Evolutionary conservation across 768 basidiomycete species (phyloP), one percentile per base, ranked within the genome.

Genomic region (Melanogaster broomeanus): DNA sequence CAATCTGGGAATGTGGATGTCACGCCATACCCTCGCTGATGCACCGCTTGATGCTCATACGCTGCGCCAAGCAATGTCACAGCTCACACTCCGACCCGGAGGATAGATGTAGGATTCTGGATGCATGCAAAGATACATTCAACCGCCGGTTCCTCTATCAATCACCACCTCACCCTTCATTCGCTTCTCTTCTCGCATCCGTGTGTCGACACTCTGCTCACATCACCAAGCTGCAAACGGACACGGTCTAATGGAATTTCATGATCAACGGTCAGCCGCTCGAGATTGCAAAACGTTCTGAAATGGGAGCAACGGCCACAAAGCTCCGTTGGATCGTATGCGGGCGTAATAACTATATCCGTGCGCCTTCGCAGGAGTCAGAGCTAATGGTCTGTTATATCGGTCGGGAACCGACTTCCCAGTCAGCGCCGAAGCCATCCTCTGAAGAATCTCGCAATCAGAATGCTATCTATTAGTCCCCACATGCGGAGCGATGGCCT

Each of bases 11-110:
- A 66, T 35, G 33, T 64, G 4, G 66, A 70, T n/a, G 47, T 59
- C 56, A 0, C 45, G 49, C 4, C 49, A 66, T 11, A 55, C 57
- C 1, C 62, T 70, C 2, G 63, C 65, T 0, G 65, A 67, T 40
- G 68, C 63, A 51, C 63, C 68, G 66, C 61, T 70, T 10, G 58
- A 69, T n/a, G 25, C 42, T 66, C 0, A 48, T 69, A 15, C 45
- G 59, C 0, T 60, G 55, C n/a, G n/a, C n/a, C n/a, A n/a, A n/a
- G n/a, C n/a, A n/a, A n/a, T n/a, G n/a, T n/a, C n/a, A n/a, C 41
- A 56, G 22, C 22, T 27, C 18, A n/a, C 27, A 51, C 4, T 27
- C 56, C n/a, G 35, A 30, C 5, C 21, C 33, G n/a, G 46, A n/a
- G 9, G 40, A 53, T 28, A n/a, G 44, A 57, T 37, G 18, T 39